These are phyloP conservation scores for Tylopilus sp. DNA, from an alignment of 768 basidiomycete species.

Conservation along the genomic window DNA sequence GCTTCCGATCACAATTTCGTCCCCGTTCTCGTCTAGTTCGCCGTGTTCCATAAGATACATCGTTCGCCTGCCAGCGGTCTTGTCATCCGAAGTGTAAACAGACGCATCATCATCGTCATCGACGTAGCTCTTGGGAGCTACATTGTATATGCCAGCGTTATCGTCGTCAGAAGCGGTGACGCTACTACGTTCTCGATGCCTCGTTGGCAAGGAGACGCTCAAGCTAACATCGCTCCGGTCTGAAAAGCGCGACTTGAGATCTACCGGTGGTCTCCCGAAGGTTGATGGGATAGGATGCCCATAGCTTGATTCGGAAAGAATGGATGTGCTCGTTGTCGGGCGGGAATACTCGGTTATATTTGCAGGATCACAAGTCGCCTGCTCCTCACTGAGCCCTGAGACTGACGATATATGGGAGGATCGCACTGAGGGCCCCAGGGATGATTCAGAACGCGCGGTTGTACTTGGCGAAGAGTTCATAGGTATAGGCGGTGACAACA, in stretches of 20 bases:
- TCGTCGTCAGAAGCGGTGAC: slow-evolving; percentile 20
- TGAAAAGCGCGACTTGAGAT: slow-evolving; percentile 19
- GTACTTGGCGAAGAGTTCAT: slow-evolving; percentile 20
- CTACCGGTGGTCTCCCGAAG: neutral
- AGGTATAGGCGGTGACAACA: slow-evolving; percentile 5
- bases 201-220: slow-evolving; percentile 17
- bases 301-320: slow-evolving; percentile 18
- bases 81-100: slow-evolving; percentile 27
- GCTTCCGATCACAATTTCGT: slow-evolving; percentile 19
- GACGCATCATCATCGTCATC: slow-evolving; percentile 31
- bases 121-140: slow-evolving; percentile 4
- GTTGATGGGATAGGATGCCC: slow-evolving; percentile 12
- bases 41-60: slow-evolving; percentile 33
- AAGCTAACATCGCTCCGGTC: slow-evolving; percentile 16
- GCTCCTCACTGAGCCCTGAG: slow-evolving; percentile 18
- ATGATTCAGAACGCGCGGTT: slow-evolving; percentile 27
- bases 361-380: slow-evolving; percentile 6
- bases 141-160: slow-evolving; percentile 20
- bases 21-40: slow-evolving; percentile 19
- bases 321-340: slow-evolving; percentile 22
- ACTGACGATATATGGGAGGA: slow-evolving; percentile 20
- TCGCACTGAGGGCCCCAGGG: slow-evolving; percentile 27
- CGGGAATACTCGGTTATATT: slow-evolving; percentile 10
- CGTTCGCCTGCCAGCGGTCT: slow-evolving; percentile 33
- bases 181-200: slow-evolving; percentile 16